phyloP scores from a whole-genome alignment of 1,284 basidiomycete genomes.

The Sphagnurus paluster region DNA sequence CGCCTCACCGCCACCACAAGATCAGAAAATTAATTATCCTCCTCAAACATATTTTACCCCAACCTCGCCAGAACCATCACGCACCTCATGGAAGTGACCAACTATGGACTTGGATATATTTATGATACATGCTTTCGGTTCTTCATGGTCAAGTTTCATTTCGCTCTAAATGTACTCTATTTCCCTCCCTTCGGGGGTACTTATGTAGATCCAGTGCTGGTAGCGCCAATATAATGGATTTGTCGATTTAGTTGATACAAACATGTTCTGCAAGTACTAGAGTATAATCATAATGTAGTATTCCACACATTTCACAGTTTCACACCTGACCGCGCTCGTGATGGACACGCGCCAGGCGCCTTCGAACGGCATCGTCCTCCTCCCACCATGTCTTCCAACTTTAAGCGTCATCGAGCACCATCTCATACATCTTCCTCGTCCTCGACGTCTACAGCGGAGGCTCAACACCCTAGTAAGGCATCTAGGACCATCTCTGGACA shows the following conservation, averaged over 20 bases:
- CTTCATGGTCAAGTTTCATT: slow-evolving; percentile 1
- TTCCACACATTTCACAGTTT: too few species aligned
- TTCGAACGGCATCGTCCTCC: background rate
- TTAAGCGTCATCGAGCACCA: slow-evolving; percentile 27
- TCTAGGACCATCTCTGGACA: slow-evolving; percentile 23
- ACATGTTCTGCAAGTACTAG: too few species aligned
- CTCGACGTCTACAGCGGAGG: slow-evolving; percentile 22
- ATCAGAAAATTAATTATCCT: slow-evolving; percentile 8
- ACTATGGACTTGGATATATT: background rate
- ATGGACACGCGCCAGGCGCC: too few species aligned
- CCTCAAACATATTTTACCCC: slow-evolving; percentile 13
- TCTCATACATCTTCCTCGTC: slow-evolving; percentile 28
- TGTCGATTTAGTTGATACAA: background rate
- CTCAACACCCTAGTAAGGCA: slow-evolving; percentile 28
- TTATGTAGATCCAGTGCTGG: slow-evolving; percentile 13
- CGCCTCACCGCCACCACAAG: slow-evolving; percentile 15
- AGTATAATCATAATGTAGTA: too few species aligned
- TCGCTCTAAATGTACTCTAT: slow-evolving; percentile 15
- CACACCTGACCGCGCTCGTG: too few species aligned
- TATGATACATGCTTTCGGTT: slow-evolving; percentile 1
- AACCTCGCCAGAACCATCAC: slow-evolving; percentile 16
- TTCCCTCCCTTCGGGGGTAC: slow-evolving; percentile 4
- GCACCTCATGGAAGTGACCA: slow-evolving; percentile 12
- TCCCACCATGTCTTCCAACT: slow-evolving; percentile 19
- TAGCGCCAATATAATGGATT: slow-evolving; percentile 17